Evolutionary conservation across 371 early-diverging fungal genomes (phyloP).

Genomic region (Pancytospora philotis): DNA sequence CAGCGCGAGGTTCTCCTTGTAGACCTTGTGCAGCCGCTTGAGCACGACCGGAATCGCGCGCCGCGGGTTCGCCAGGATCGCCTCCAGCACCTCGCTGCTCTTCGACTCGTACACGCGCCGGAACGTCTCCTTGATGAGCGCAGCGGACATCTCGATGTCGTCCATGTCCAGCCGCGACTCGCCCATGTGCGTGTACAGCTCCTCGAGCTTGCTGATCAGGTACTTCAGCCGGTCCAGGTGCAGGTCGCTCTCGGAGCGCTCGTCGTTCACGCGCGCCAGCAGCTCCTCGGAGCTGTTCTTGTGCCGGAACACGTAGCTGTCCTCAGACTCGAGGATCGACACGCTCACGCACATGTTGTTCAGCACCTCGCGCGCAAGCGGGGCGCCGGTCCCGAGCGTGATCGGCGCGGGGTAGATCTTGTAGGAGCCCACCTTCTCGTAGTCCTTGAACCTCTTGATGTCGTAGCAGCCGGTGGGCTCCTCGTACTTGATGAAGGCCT

Average conservation of each 20-base stretch:
- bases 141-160: conserved; percentile 59
- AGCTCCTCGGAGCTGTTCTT: conserved; percentile 86
- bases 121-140: conserved; percentile 66
- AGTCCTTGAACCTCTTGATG: conserved; percentile 3
- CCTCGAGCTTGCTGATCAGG: conserved; percentile 76
- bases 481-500: conserved; percentile 77
- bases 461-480: conserved; percentile 56
- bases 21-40: conserved; percentile 83
- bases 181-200: conserved; percentile 62
- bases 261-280: conserved; percentile 86
- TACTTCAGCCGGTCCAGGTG: conserved; percentile 80
- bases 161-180: conserved; percentile 69
- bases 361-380: conserved; percentile 74
- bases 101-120: conserved; percentile 56
- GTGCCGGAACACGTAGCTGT: conserved; percentile 75
- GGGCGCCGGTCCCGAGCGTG: conserved; percentile 66
- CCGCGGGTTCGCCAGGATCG: conserved; percentile 76
- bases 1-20: conserved; percentile 80
- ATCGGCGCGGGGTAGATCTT: conserved; percentile 45
- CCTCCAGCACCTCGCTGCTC: conserved; percentile 60
- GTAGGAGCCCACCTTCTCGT: conserved; percentile 52
- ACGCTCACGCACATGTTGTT: conserved; percentile 85
- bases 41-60: conserved; percentile 84
- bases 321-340: conserved; percentile 83
- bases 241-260: conserved; percentile 89